Evolutionary conservation across 345 rosid species (phyloP), one percentile per base, ranked within the genome.

Genomic region (Pistacia atlantica): DNA sequence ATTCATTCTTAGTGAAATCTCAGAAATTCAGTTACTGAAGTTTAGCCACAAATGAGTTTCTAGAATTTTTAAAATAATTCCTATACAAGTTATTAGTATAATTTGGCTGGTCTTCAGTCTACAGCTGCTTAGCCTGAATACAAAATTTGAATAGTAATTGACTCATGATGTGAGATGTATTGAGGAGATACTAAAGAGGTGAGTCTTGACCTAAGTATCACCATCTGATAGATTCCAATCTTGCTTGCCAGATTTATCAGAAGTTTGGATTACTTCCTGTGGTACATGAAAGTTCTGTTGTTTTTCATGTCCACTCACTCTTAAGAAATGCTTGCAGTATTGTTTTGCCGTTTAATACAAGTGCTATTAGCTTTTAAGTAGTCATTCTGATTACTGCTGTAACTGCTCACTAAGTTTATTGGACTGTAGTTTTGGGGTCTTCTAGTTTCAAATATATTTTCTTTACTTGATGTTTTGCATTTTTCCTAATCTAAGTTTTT

Each of bases 1-100:
- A 54, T 31, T 42, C 22, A 38, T 54, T 65, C 11, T 61, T 46
- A 1, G 14, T 18, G 4, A 52, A 75, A 14, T 56, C 46, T 31
- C 25, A 46, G n/a, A 45, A 11, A 75, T 77, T 31, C 57, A 55
- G 18, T 3, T 9, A 62, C 48, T 67, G 56, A 71, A 52, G 57
- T 63, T 61, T 46, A 55, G 76, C 66, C 49, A 17, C 33, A 3
- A 62, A 52, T 37, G 13, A 67, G 54, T 16, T 51, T 51, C 33
- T 14, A 14, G 2, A 25, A 14, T 49, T 68, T 68, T 35, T 52
- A 25, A 68, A 28, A 14, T 67, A 38, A 28, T 28, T 68, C 45
- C 45, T 49, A 14, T 11, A 12, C 31, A 25, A 49, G 13, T 9
- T 51, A 17, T 68, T 68, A 25, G 11, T 68, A 51, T 51, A 14